Evolutionary conservation across 1,284 basidiomycete genomes (phyloP), one percentile per base, ranked within the genome.

Genomic region (Agroathelia rolfsii): DNA sequence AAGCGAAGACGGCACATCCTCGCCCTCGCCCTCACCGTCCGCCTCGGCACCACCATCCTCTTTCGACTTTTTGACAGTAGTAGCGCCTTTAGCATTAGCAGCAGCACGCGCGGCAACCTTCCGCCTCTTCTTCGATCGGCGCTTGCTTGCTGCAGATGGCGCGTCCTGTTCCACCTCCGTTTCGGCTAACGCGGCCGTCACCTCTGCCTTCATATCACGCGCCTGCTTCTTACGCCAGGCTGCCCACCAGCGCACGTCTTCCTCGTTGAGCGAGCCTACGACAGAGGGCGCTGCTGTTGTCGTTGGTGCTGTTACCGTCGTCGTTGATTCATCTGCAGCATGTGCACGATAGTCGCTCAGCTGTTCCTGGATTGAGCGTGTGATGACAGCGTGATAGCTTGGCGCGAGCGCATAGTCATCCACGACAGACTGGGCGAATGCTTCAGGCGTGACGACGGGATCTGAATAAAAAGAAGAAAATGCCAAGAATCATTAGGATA

Each of bases 361-460:
- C 52, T 94, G 90, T 47, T 93, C 86, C 44, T 87, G 79, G 42
- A 98, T 93, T 4, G 78, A 64, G 46, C 83, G 80, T 32, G 79
- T 72, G 53, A 98, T 95, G 35, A 79, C 60, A 13, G 66, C 54
- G 38, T 79, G 72, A 55, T 92, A 89, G 32, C 63, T 72, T 6
- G 72, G 53, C 0, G 86, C 69, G 25, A 98, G 71, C 9, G 68
- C 66, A 44, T 97, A 90, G 55, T 99, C 95, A 47, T 96, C 93
- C 26, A 94, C 83, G 12, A 98, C 62, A 7, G 81, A 80, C 45
- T 84, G 79, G 1, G 93, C 93, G 49, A 98, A 96, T 23, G 77
- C 58, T 49, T 95, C 88, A 2, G 92, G 87, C 0, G 87, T 86
- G 22, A 95, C 76, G 33, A 89, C 66, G 2, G 85, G 77, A 55